phyloP scores from a whole-genome alignment of 2,329 filamentous ascomycete species.

The Nemania abortiva region DNA sequence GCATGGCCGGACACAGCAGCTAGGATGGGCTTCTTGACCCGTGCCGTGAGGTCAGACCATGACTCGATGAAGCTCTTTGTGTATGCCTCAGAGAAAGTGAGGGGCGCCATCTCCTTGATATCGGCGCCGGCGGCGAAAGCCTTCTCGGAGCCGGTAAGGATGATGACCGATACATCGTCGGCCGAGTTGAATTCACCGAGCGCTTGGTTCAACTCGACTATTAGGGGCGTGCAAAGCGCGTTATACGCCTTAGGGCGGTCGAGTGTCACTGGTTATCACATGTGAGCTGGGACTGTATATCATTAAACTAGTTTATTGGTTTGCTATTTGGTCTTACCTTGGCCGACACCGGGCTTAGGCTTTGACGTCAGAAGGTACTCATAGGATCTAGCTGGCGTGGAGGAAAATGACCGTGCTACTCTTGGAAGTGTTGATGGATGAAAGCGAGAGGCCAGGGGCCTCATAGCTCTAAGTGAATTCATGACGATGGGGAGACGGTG shows the following conservation, averaged over 20 bases:
- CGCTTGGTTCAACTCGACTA: slow-evolving; percentile 87
- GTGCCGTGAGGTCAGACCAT: slow-evolving; percentile 87
- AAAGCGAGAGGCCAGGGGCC: slow-evolving; percentile 71
- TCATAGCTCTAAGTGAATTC: slow-evolving; percentile 69
- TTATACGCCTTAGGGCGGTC: slow-evolving; percentile 97
- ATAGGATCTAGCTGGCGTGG: slow-evolving; percentile 65
- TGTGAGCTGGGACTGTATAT: slow-evolving; percentile 30
- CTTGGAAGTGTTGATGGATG: slow-evolving; percentile 68
- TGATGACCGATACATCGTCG: slow-evolving; percentile 77
- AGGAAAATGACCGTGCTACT: slow-evolving; percentile 65
- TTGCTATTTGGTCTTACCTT: slow-evolving; percentile 67
- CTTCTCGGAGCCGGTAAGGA: slow-evolving; percentile 89
- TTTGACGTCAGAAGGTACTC: slow-evolving; percentile 85
- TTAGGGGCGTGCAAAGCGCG: slow-evolving; percentile 90
- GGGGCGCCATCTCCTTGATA: slow-evolving; percentile 98
- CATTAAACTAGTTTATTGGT: background rate
- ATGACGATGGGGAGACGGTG: slow-evolving; percentile 51
- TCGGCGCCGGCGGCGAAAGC: slow-evolving; percentile 97
- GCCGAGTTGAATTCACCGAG: slow-evolving; percentile 77
- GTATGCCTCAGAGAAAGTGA: slow-evolving; percentile 91
- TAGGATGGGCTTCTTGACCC: slow-evolving; percentile 93
- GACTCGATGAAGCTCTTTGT: slow-evolving; percentile 92
- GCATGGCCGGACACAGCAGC: slow-evolving; percentile 95
- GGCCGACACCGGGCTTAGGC: slow-evolving; percentile 88
- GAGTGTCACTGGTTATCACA: slow-evolving; percentile 76